Evolutionary conservation across 2,329 filamentous ascomycete genomes (phyloP), one percentile per base, ranked within the genome.

Genomic region (Leptographium lundbergii): DNA sequence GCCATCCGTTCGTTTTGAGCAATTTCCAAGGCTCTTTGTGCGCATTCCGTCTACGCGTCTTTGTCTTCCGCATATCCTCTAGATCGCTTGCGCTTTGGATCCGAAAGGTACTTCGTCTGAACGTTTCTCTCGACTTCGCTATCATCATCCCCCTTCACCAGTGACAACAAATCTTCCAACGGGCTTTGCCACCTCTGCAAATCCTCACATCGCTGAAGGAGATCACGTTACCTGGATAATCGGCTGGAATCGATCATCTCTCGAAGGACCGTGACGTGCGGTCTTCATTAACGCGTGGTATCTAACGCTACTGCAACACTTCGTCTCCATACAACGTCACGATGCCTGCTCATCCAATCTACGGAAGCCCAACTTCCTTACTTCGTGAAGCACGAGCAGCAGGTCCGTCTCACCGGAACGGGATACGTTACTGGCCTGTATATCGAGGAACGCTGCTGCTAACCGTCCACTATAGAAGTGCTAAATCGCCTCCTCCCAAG

Each of bases 401-500:
- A 42, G 47, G 56, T 57, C 22, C 6, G 56, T 51, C 19, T n/a
- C 4, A 3, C 27, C n/a, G 19, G 9, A 13, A 17, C 22, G n/a
- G 39, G 45, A 24, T 51, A 13, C 4, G 11, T 6, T 27, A 17
- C 11, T 19, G 36, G 10, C 10, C 10, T 42, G 42, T 45, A n/a
- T 2, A 11, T 17, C 32, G 34, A 6, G 7, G 13, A 32, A 57
- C 11, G 19, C 34, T 29, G 10, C 10, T 48, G 9, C 54, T 56
- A 48, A 56, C 54, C 19, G 13, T 17, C 3, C 19, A 39, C 3
- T 52, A 10, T 22, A 64, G 62, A 59, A 63, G 64, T 67, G 27
- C 63, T 69, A 48, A 64, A 66, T 3, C n/a, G 63, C 29, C 69
- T 79, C 51, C 64, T 72, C 19, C 72, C 69, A 45, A 71, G 77